These are phyloP conservation scores for Glonium stellatum DNA, from an alignment of 495 filamentous ascomycete genomes.

Conservation along the genomic window DNA sequence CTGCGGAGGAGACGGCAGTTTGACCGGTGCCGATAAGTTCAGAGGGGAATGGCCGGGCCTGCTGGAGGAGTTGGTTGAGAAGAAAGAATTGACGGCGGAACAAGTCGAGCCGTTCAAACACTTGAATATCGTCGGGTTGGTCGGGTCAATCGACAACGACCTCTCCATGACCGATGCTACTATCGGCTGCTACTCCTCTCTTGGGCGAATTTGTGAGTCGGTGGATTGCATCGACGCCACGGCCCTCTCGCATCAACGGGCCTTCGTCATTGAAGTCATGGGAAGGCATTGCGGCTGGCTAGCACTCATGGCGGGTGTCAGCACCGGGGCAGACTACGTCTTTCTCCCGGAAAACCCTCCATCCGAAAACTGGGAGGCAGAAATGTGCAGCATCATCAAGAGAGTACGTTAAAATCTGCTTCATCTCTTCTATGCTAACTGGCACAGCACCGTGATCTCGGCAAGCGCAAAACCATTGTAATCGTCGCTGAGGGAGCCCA, in stretches of 20 bases:
- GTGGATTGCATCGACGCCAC: constrained; percentile 97
- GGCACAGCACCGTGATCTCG: constrained; percentile 72
- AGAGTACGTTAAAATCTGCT: constrained; percentile 49
- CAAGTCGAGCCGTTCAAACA: constrained; percentile 67
- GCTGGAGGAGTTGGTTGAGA: constrained; percentile 70
- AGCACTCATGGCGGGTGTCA: constrained; percentile 92
- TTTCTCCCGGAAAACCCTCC: constrained; percentile 97
- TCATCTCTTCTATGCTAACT: constrained; percentile 33
- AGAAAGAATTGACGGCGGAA: constrained; percentile 57
- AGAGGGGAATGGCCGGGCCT: constrained; percentile 84
- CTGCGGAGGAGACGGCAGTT: constrained; percentile 93
- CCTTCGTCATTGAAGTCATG: constrained; percentile 99
- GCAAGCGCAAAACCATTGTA: constrained; percentile 95
- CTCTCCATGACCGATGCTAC: constrained; percentile 95
- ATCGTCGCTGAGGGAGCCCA: constrained; percentile 95
- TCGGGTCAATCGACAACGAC: constrained; percentile 98
- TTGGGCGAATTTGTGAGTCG: constrained; percentile 84
- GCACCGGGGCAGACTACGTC: constrained; percentile 91
- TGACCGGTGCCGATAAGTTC: constrained; percentile 95
- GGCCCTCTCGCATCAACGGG: constrained; percentile 90
- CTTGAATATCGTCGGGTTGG: constrained; percentile 91
- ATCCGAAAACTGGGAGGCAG: constrained; percentile 73
- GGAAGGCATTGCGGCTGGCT: constrained; percentile 99
- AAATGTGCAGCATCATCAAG: constrained; percentile 77
- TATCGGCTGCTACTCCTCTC: constrained; percentile 91